phyloP scores from a whole-genome alignment of 345 rosid species.

The Populus ilicifolia region DNA sequence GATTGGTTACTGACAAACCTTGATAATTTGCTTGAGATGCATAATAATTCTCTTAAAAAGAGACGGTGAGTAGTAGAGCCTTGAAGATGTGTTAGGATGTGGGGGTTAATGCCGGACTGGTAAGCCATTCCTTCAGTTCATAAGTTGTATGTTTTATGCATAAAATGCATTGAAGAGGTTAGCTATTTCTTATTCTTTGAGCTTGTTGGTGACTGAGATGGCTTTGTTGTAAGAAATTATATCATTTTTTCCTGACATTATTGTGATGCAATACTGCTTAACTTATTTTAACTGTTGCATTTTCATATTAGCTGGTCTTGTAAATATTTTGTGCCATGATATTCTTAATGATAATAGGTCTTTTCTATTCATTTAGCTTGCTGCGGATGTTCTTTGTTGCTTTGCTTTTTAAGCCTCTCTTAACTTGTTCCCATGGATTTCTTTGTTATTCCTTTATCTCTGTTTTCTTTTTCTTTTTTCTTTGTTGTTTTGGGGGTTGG shows the following conservation, averaged over 20 bases:
- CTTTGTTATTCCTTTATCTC: background rate
- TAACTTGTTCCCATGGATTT: background rate
- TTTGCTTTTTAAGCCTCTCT: too few species aligned
- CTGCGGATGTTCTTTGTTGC: background rate
- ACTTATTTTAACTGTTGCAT: background rate
- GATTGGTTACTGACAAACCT: conserved; percentile 64
- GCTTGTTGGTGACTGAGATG: background rate
- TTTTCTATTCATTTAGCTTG: background rate
- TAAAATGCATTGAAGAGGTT: background rate
- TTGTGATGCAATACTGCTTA: background rate
- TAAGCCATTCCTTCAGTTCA: background rate
- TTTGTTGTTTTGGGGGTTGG: background rate
- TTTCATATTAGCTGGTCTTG: background rate
- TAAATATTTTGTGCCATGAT: background rate
- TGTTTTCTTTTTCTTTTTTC: background rate
- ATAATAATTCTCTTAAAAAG: conserved; percentile 43
- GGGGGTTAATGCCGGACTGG: background rate
- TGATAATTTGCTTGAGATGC: conserved; percentile 77
- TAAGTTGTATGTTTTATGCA: background rate
- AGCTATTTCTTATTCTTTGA: background rate
- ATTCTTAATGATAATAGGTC: too few species aligned
- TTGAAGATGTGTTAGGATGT: background rate
- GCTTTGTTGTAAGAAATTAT: background rate
- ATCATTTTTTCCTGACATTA: background rate
- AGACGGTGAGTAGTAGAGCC: conserved; percentile 37